Evolutionary conservation across 2,329 filamentous ascomycete genomes (phyloP), one percentile per base, ranked within the genome.

Genomic region (Phaeosphaeriaceae sp.): DNA sequence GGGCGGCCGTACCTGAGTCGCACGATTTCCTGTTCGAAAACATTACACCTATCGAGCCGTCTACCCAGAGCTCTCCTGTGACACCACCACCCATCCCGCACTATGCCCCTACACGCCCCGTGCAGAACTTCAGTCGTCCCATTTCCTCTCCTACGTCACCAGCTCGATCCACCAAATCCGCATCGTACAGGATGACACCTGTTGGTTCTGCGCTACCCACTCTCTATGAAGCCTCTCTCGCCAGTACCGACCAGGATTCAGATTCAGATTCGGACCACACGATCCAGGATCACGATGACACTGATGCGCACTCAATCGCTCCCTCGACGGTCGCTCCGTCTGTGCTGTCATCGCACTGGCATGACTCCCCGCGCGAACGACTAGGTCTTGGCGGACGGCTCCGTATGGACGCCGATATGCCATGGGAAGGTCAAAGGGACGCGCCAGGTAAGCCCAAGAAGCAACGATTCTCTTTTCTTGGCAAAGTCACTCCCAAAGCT

Each of bases 351-450:
- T 69, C 69, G 23, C 75, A 74, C 58, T 78, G 74, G 74, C 72
- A 72, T 52, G 70, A 69, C 42, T 73, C 71, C 54, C 66, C 76
- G 23, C 71, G 70, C 23, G 77, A 79, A 60, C 73, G 76, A 13
- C 71, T 78, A 8, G 76, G 76, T 24, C 66, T 79, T 1, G 76
- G 77, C 28, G 69, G 75, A 23, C 68, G 69, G 17, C 64, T 78
- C 54, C 72, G 69, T 22, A 76, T 73, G 64, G 70, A 66, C 26
- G 74, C 73, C 47, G 61, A 63, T 17, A 52, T 72, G 57, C 76
- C 76, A 6, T 78, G 76, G 74, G 75, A 70, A 47, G 59, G 56
- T 24, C 55, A 59, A 51, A 49, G 52, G 46, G 57, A 58, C 23
- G 46, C 55, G 42, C 48, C 55, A 68, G 70, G 66, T 66, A 74